Evolutionary conservation across 352 stramenopile species (phyloP).

Genomic region (Globisporangium nunn): DNA sequence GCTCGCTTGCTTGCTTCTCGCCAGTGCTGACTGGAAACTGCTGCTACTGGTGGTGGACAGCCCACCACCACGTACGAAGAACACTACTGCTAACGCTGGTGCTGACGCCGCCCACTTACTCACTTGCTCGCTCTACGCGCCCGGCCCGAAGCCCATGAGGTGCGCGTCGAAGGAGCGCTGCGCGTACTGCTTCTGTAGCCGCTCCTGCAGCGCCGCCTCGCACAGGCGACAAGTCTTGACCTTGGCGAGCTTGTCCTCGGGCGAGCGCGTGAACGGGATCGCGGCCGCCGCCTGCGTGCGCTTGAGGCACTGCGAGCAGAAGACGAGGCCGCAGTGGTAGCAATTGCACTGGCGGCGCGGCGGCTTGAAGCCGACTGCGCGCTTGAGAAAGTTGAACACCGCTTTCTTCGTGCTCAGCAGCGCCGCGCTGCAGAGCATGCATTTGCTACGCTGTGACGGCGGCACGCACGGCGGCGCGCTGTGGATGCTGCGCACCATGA

Average conservation of each 20-base stretch:
- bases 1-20: too few species aligned
- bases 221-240: slow-evolving; percentile 61
- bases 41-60: too few species aligned
- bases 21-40: too few species aligned
- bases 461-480: slow-evolving; percentile 39
- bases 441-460: slow-evolving; percentile 48
- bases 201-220: slow-evolving; percentile 52
- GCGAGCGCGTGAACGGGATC: slow-evolving; percentile 49
- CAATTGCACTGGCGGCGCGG: slow-evolving; percentile 59
- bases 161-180: slow-evolving; percentile 54
- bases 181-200: slow-evolving; percentile 40
- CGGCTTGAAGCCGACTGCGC: slow-evolving; percentile 32
- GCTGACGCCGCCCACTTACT: too few species aligned
- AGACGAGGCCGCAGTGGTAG: slow-evolving; percentile 79
- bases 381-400: slow-evolving; percentile 55
- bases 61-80: too few species aligned
- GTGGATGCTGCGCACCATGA: slow-evolving; percentile 64
- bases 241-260: slow-evolving; percentile 42
- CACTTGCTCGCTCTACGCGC: not conserved
- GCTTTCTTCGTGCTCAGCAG: slow-evolving; percentile 40
- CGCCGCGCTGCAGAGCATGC: slow-evolving; percentile 62
- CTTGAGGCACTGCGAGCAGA: slow-evolving; percentile 55
- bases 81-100: too few species aligned
- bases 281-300: slow-evolving; percentile 35
- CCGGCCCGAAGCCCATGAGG: slow-evolving; percentile 35